These are phyloP conservation scores for Grosmannia serpens DNA, from an alignment of 2,329 filamentous ascomycete species.

Conservation along the genomic window DNA sequence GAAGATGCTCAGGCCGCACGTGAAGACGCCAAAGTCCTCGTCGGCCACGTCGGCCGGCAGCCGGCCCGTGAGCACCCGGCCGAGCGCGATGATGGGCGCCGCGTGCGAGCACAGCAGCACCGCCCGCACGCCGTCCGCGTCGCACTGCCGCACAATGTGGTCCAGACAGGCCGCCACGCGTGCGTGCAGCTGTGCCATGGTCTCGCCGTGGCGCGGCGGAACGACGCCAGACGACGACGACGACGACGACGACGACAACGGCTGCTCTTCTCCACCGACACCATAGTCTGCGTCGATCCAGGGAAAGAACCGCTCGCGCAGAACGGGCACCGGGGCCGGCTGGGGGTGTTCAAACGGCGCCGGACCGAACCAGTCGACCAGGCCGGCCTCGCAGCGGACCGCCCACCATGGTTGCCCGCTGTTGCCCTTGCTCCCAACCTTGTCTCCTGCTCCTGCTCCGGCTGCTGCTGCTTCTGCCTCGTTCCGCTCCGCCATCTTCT, in stretches of 20 bases:
- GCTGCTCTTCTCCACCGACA: constrained; percentile 5
- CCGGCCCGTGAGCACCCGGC: constrained; percentile 65
- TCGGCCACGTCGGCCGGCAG: constrained; percentile 60
- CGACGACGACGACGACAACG: background rate
- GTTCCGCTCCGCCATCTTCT: constrained; percentile 3
- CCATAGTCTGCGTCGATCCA: constrained; percentile 42
- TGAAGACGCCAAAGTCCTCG: constrained; percentile 79
- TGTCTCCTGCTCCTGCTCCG: background rate
- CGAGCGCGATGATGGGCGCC: constrained; percentile 76
- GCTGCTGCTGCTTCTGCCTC: no score
- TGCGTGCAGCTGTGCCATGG: constrained; percentile 66
- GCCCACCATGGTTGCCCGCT: constrained; percentile 15
- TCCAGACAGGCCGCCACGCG: constrained; percentile 61
- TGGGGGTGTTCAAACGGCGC: constrained; percentile 77
- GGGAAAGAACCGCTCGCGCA: constrained; percentile 58
- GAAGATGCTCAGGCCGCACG: constrained; percentile 66
- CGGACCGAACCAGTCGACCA: constrained; percentile 84
- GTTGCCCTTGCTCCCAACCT: background rate
- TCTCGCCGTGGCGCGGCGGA: constrained; percentile 67
- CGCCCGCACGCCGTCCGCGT: constrained; percentile 55
- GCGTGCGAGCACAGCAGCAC: constrained; percentile 83
- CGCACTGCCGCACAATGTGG: constrained; percentile 60
- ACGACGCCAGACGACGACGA: constrained; percentile 41
- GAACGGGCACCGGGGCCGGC: constrained; percentile 51
- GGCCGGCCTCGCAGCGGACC: constrained; percentile 44